Evolutionary conservation across 1,284 basidiomycete genomes (phyloP).

Genomic region (Tylopilus sp.): DNA sequence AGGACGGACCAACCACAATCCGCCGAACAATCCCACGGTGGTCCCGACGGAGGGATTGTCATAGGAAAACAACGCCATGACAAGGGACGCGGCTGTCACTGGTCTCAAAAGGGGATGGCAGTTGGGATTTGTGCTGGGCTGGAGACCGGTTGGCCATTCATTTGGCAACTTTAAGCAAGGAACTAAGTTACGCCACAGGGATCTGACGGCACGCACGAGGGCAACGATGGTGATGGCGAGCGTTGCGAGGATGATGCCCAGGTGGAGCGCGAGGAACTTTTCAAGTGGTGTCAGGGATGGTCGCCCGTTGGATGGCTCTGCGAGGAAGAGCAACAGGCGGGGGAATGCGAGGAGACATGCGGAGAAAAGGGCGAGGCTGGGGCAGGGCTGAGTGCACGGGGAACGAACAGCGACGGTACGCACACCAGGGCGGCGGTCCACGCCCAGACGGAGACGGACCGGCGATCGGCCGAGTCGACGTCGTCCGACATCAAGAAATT

Average conservation of each 20-base stretch:
- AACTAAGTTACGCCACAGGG: slow-evolving; percentile 4
- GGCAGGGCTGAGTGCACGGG: slow-evolving; percentile 5
- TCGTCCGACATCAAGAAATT: slow-evolving; percentile 27
- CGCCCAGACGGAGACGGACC: slow-evolving; percentile 43
- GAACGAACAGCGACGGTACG: slow-evolving; percentile 17
- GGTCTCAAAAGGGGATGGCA: slow-evolving; percentile 65
- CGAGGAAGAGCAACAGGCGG: slow-evolving; percentile 59
- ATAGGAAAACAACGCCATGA: slow-evolving; percentile 65
- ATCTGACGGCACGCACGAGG: slow-evolving; percentile 43
- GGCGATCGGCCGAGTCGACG: slow-evolving; percentile 23
- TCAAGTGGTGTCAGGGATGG: slow-evolving; percentile 61
- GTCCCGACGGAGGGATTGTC: slow-evolving; percentile 59
- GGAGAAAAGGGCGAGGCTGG: slow-evolving; percentile 45
- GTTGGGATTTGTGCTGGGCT: slow-evolving; percentile 22
- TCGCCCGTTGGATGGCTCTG: slow-evolving; percentile 46
- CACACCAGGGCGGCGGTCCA: slow-evolving; percentile 47
- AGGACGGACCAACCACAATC: slow-evolving; percentile 67
- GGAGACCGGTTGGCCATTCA: slow-evolving; percentile 33
- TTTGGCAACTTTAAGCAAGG: slow-evolving; percentile 43
- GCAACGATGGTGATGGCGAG: slow-evolving; percentile 56
- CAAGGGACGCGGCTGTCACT: slow-evolving; percentile 48
- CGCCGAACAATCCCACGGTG: slow-evolving; percentile 64
- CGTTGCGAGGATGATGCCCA: slow-evolving; percentile 58
- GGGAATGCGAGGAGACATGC: slow-evolving; percentile 55
- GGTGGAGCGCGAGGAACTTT: slow-evolving; percentile 59